Conservation (phyloP, 2,329 filamentous ascomycete species). For the Coniella lustricola region DNA sequence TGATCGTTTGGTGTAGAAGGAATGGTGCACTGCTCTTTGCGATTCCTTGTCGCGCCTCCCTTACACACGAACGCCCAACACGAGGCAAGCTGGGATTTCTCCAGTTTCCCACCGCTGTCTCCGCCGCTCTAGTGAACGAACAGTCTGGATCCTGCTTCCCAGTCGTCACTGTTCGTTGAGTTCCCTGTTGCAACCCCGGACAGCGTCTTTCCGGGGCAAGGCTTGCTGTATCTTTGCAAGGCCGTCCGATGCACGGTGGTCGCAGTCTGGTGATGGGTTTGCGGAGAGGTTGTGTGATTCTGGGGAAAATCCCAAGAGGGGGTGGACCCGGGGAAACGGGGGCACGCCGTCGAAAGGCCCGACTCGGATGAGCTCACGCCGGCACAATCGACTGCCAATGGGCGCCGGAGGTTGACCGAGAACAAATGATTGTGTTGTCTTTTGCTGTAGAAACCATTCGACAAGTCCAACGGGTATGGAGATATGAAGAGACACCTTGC, state of each 20-base stretch:
- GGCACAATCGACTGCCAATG: constrained; percentile 3
- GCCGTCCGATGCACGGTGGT: neutral
- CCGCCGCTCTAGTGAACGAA: neutral
- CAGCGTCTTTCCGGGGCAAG: no score
- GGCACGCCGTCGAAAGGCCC: constrained; percentile 8
- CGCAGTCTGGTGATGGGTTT: neutral
- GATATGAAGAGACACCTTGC: neutral
- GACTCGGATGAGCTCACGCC: constrained; percentile 10
- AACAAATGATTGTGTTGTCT: neutral
- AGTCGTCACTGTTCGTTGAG: neutral
- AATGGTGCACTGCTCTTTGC: no score
- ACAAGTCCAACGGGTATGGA: neutral
- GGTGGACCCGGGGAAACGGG: constrained; percentile 6
- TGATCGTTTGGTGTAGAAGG: no score
- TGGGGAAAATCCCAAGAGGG: constrained; percentile 1
- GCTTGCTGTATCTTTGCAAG: neutral
- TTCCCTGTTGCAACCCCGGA: no score
- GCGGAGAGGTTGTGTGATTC: constrained; percentile 1
- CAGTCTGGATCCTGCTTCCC: neutral
- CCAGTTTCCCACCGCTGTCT: no score
- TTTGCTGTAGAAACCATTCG: neutral
- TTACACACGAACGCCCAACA: no score
- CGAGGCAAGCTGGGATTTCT: no score
- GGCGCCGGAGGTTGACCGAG: constrained; percentile 8
- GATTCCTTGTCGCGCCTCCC: no score